Base-by-base conservation (phyloP, 2,329 filamentous ascomycete species). In the Camptophora hylomeconis region DNA sequence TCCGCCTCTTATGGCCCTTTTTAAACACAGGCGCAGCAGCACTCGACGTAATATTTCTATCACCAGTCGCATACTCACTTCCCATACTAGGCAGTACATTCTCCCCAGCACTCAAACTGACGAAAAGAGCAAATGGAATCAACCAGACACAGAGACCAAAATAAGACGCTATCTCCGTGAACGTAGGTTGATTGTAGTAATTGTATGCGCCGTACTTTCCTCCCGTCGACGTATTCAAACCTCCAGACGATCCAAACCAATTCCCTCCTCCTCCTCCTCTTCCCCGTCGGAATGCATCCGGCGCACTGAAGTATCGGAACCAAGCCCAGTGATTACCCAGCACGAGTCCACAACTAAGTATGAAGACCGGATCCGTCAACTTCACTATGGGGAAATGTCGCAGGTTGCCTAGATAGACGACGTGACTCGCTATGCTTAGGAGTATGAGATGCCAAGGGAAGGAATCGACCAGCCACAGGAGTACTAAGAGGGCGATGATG, bases 121-220 rank as follows among this genome's bases (percentile, higher is more conserved):
- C 87, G 49, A 98, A 98, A 9, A 98, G 66, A 10, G 86, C 75
- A 50, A 98, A 98, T 0, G 89, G 89, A 1, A 95, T 81, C 2
- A 98, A 67, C 89, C 89, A 98, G 0, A 98, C 86, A 46, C 86
- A 93, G 2, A 98, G 63, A 0, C 89, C 89, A 49, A 98, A 98
- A 57, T 89, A 98, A 0, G 82, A 87, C 0, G 89, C 84, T 24
- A 95, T 89, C 59, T 95, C 83, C 11, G 82, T 86, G 53, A 98
- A 98, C 20, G 71, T 77, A 0, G 89, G 89, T 24, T 83, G 53
- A 25, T 54, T 50, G 5, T 50, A 48, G 57, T 51, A 46, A 22
- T 54, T 45, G 35, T 56, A 56, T n/a, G 20, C 25, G 9, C 20
- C 20, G 22, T 29, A 30, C 14, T 25, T 25, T n/a, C n/a, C n/a